Evolutionary conservation across 2,329 filamentous ascomycete species (phyloP), one percentile per base, ranked within the genome.

Genomic region (Pseudogymnoascus sp.): DNA sequence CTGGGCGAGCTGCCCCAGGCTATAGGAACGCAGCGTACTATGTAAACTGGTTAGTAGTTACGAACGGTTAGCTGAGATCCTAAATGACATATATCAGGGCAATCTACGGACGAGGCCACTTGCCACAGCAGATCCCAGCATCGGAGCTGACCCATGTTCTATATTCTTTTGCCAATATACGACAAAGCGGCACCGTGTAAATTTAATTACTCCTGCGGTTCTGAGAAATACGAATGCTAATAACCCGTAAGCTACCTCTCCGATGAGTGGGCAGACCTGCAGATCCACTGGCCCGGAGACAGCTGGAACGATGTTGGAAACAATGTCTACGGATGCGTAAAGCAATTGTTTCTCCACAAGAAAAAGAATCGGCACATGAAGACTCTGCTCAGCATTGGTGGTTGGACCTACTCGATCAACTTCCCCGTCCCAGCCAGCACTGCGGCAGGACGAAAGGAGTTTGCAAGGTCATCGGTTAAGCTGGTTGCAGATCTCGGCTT

Each of bases 331-430:
- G 91, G 90, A 40, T 88, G 86, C 70, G 74, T 90, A 59, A 93
- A 93, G 76, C 88, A 93, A 69, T 77, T 94, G 1, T 89, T 82
- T 71, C 75, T 88, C 6, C 77, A 90, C 45, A 95, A 95, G 76
- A 85, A 91, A 72, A 74, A 79, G 64, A 86, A 95, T 73, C 85
- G 90, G n/a, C 83, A 89, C 59, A 73, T 95, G 59, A 93, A 93
- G 72, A 80, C 88, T 1, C 78, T 94, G 27, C 80, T 95, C 6
- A 89, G 84, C 59, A 90, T 95, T 66, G 90, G 90, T 60, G 90
- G 90, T 31, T 94, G 88, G 88, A 90, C 88, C 0, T 93, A 90
- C 74, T 91, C 88, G 1, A 77, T 81, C 67, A 90, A 90, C 72
- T 93, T 96, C 71, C 79, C 88, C 0, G 77, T 78, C 1, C 86